phyloP scores from a whole-genome alignment of 148 eudicot species.

The Chenopodium quinoa region DNA sequence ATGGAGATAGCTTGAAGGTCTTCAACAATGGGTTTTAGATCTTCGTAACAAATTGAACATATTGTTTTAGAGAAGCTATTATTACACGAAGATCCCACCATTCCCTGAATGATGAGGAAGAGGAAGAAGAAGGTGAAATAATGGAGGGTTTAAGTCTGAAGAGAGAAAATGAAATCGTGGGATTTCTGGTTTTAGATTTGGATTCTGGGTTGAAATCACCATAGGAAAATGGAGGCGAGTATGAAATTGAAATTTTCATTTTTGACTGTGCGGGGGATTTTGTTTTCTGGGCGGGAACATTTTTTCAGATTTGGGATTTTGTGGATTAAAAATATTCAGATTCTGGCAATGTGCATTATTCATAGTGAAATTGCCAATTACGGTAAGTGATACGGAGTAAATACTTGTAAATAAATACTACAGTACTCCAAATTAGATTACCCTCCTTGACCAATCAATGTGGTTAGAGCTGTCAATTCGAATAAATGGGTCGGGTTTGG shows the following conservation, averaged over 20 bases:
- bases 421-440: no score
- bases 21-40: conserved; percentile 81
- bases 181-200: neutral
- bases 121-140: neutral
- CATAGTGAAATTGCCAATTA: no score
- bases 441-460: no score
- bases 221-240: conserved; percentile 13
- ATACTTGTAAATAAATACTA: no score
- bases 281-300: conserved; percentile 21
- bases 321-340: no score
- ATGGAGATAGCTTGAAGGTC: conserved; percentile 91
- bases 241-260: conserved; percentile 1
- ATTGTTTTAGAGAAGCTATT: conserved; percentile 59
- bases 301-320: neutral
- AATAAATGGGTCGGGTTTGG: no score
- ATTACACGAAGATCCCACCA: conserved; percentile 14
- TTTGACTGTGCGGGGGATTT: conserved; percentile 8
- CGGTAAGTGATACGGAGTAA: no score
- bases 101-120: neutral
- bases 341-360: no score
- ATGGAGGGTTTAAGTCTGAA: neutral
- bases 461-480: no score
- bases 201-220: conserved; percentile 9
- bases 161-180: neutral
- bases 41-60: conserved; percentile 94